phyloP scores from a whole-genome alignment of 2,329 filamentous ascomycete species.

The Rhynchosporium agropyri region DNA sequence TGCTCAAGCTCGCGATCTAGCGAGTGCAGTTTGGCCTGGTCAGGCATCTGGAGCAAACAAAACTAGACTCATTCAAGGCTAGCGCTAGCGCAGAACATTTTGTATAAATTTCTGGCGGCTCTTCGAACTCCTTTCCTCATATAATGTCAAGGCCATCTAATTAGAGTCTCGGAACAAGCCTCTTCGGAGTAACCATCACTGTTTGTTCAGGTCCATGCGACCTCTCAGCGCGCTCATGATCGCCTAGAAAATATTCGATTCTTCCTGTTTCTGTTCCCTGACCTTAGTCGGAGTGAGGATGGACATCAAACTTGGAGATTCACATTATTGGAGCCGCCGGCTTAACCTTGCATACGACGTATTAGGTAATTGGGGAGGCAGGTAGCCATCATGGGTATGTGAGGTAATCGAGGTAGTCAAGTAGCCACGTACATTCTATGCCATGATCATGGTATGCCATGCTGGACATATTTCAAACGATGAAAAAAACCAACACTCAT shows the following conservation, averaged over 20 bases:
- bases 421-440: too few species aligned
- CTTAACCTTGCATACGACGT: too few species aligned
- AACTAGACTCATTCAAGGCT: background rate
- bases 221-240: constrained; percentile 96
- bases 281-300: constrained; percentile 53
- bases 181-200: constrained; percentile 62
- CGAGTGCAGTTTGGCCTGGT: background rate
- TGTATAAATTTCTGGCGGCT: constrained; percentile 3
- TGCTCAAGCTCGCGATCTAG: background rate
- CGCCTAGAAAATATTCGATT: constrained; percentile 80
- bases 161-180: constrained; percentile 99
- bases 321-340: constrained; percentile 41
- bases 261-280: constrained; percentile 73
- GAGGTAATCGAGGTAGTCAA: too few species aligned
- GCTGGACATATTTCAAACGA: too few species aligned
- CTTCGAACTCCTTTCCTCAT: constrained; percentile 26
- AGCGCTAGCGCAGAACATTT: background rate
- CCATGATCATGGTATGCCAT: too few species aligned
- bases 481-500: too few species aligned
- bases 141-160: constrained; percentile 89
- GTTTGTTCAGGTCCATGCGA: constrained; percentile 85
- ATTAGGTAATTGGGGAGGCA: too few species aligned
- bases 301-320: constrained; percentile 55
- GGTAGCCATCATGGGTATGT: too few species aligned
- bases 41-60: background rate